Evolutionary conservation across 805 yeast genomes (phyloP).

Genomic region (Tetrapisispora pingtungensis): DNA sequence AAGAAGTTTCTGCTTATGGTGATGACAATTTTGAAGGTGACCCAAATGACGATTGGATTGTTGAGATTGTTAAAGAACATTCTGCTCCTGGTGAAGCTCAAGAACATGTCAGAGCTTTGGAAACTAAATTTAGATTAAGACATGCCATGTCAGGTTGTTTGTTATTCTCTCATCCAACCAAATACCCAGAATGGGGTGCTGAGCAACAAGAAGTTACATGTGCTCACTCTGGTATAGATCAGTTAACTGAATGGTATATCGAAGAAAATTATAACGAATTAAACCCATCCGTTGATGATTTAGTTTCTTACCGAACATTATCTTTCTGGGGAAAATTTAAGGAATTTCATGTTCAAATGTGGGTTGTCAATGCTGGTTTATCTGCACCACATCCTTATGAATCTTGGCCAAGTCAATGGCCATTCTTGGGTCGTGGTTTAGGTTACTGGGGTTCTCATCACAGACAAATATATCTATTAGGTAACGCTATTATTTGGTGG

Average conservation of each 20-base stretch:
- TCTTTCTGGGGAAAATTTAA: conserved; percentile 48
- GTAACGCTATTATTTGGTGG: conserved; percentile 81
- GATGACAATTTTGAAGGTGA: conserved; percentile 70
- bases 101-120: conserved; percentile 49
- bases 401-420: conserved; percentile 67
- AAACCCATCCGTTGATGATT: conserved; percentile 35
- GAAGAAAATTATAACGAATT: conserved; percentile 54
- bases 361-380: conserved; percentile 63
- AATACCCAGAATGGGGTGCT: conserved; percentile 75
- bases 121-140: conserved; percentile 60
- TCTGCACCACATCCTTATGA: conserved; percentile 63
- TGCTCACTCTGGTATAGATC: conserved; percentile 57
- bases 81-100: conserved; percentile 45
- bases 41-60: conserved; percentile 72
- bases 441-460: conserved; percentile 55
- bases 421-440: conserved; percentile 64
- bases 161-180: conserved; percentile 63
- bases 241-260: conserved; percentile 59
- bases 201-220: conserved; percentile 80
- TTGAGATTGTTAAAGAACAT: conserved; percentile 53
- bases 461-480: conserved; percentile 58
- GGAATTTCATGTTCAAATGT: conserved; percentile 66
- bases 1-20: conserved; percentile 72
- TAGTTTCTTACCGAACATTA: conserved; percentile 43
- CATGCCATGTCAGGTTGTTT: conserved; percentile 76